Evolutionary conservation across 106 monocot species (phyloP).

Genomic region (Acanthochlamys bracteata): DNA sequence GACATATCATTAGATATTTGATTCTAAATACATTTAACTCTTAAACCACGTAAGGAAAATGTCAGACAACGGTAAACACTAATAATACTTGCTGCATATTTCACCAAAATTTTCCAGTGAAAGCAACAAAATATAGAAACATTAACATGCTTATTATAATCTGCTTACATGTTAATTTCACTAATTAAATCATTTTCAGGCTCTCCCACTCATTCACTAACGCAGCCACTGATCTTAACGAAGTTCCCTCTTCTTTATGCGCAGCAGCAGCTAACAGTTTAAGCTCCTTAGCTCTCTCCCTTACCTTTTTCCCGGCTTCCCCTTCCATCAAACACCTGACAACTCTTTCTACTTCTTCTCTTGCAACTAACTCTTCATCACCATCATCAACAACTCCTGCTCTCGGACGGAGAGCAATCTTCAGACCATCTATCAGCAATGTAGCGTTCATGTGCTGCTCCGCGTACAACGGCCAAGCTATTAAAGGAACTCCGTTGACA

Average conservation of each 20-base stretch:
- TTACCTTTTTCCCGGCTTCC: neutral
- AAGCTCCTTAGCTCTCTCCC: neutral
- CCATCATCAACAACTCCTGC: too few relatives aligned
- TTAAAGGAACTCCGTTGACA: constrained; percentile 4
- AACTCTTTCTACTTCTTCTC: neutral
- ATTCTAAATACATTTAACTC: too few relatives aligned
- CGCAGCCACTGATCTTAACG: neutral
- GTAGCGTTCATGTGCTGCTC: constrained; percentile 9
- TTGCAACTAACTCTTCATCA: neutral
- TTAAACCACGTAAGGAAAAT: too few relatives aligned
- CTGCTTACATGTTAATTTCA: too few relatives aligned
- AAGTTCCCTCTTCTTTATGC: neutral
- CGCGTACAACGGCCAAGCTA: constrained; percentile 7
- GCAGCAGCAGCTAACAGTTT: neutral
- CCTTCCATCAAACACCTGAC: neutral
- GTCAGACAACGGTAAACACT: too few relatives aligned
- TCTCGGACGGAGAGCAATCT: neutral
- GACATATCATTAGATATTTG: too few relatives aligned
- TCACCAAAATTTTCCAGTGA: too few relatives aligned
- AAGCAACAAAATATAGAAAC: too few relatives aligned
- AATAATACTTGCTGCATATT: too few relatives aligned
- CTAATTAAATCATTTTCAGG: too few relatives aligned
- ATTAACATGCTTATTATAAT: too few relatives aligned
- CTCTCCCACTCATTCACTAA: neutral
- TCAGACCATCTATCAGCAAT: constrained; percentile 1